Evolutionary conservation across 2,329 filamentous ascomycete species (phyloP).

Genomic region (Ilyonectria robusta): DNA sequence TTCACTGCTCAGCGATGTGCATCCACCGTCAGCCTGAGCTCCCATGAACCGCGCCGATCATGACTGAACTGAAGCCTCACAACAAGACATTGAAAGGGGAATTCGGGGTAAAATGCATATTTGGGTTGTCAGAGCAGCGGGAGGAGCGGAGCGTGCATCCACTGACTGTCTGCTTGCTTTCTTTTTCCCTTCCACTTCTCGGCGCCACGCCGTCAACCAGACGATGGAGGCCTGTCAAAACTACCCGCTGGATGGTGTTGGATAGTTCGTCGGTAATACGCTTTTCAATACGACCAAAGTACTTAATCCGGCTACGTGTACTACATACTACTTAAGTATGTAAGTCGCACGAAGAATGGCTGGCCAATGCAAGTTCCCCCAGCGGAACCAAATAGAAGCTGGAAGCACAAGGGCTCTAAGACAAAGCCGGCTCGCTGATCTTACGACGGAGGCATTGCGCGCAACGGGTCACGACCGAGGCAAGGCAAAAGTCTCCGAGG

Average conservation of each 20-base stretch:
- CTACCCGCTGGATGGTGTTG: not conserved
- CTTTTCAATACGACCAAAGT: slow-evolving; percentile 11
- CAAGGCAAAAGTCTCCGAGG: slow-evolving; percentile 34
- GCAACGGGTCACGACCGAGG: slow-evolving; percentile 32
- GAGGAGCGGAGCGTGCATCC: slow-evolving; percentile 16
- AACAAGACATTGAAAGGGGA: not conserved
- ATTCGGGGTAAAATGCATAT: slow-evolving; percentile 15
- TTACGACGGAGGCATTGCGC: slow-evolving; percentile 38
- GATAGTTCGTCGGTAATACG: slow-evolving; percentile 14
- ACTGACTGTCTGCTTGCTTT: not conserved
- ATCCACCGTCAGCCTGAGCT: not conserved
- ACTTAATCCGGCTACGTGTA: not conserved
- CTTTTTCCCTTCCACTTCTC: slow-evolving; percentile 7
- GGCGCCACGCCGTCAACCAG: slow-evolving; percentile 22
- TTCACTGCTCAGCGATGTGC: not conserved
- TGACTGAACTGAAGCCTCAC: slow-evolving; percentile 5
- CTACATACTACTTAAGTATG: not conserved
- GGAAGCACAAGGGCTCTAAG: slow-evolving; percentile 13
- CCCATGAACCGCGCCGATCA: not conserved
- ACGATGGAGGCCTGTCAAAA: slow-evolving; percentile 4
- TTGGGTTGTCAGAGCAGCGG: slow-evolving; percentile 10
- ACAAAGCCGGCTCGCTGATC: slow-evolving; percentile 39
- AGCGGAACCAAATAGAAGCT: not conserved
- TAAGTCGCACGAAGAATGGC: not conserved
- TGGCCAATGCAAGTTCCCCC: not conserved